Evolutionary conservation across 495 filamentous ascomycete species (phyloP), one percentile per base, ranked within the genome.

Genomic region (Xylaria sp.): DNA sequence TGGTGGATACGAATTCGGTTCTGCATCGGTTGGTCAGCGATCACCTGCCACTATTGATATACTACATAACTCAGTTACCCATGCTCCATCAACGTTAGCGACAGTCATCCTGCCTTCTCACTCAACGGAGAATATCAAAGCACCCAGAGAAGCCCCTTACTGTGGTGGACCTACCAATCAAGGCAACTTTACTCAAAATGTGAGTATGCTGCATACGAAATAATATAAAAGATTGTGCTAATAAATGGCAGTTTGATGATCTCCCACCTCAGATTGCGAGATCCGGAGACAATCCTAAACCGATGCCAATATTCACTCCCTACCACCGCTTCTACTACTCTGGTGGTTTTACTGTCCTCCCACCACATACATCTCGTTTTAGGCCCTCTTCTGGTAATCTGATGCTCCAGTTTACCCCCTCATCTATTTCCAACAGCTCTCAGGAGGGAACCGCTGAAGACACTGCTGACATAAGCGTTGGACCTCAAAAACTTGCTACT

Each of bases 261-360:
- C 73, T 83, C 37, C 76, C 79, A n/a, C 70, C 72, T 14, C 67
- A 78, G 37, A 61, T 57, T 5, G 57, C 66, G 7, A 72, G 58
- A 14, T 71, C 59, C 52, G 37, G 43, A 33, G 59, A 76, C 48
- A 55, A 57, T 14, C 61, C 80, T 33, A 64, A 58, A 7, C 63
- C 80, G 8, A 77, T 77, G 71, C 75, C 77, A 19, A 64, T 83
- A 35, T 79, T 80, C 8, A 79, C 72, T 48, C 82, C 82, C 8
- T 82, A 84, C 61, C 82, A 81, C 67, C 78, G 82, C 15, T 81
- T 84, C 68, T 81, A 75, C 29, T 83, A 84, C 72, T 79, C 81
- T 0, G 40, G 68, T 11, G 81, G 80, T 7, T 84, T 85, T 61
- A n/a, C 62, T 24, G 76, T 82, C n/a, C 72, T 77, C 0, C 73